Conservation (phyloP, 1,284 basidiomycete species). For the Leccinum subfulvum region DNA sequence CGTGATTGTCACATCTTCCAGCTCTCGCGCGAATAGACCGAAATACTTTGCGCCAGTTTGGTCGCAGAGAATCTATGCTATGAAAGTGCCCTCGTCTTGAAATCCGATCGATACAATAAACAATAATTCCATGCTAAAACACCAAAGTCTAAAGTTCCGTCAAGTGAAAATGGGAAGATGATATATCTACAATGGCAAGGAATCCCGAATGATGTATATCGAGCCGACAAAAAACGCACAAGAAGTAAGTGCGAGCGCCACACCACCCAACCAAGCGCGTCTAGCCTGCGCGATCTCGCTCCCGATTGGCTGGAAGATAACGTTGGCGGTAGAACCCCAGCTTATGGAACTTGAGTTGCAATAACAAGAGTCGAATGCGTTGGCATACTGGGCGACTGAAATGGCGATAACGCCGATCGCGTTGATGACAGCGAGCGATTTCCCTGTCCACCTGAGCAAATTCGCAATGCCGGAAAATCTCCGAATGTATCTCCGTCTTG, state of each 20-base stretch:
- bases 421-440: conserved; percentile 25
- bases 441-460: conserved; percentile 24
- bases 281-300: conserved; percentile 7
- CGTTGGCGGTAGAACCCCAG: conserved; percentile 12
- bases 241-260: conserved; percentile 11
- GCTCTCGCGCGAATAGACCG: too few relatives aligned
- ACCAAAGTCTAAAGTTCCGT: too few relatives aligned
- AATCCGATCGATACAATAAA: too few relatives aligned
- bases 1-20: too few relatives aligned
- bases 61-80: too few relatives aligned
- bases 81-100: too few relatives aligned
- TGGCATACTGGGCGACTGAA: conserved; percentile 22
- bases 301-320: background rate
- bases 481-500: background rate
- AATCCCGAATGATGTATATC: conserved; percentile 23
- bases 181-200: conserved; percentile 4
- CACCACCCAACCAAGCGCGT: conserved; percentile 20
- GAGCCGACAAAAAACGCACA: conserved; percentile 16
- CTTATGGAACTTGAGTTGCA: conserved; percentile 20
- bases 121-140: too few relatives aligned
- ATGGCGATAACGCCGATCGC: conserved; percentile 19
- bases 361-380: conserved; percentile 23
- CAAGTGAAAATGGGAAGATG: too few relatives aligned
- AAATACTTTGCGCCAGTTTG: too few relatives aligned
- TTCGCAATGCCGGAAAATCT: conserved; percentile 6